Conservation (phyloP, 768 basidiomycete genomes). For the Podaxis sp. region DNA sequence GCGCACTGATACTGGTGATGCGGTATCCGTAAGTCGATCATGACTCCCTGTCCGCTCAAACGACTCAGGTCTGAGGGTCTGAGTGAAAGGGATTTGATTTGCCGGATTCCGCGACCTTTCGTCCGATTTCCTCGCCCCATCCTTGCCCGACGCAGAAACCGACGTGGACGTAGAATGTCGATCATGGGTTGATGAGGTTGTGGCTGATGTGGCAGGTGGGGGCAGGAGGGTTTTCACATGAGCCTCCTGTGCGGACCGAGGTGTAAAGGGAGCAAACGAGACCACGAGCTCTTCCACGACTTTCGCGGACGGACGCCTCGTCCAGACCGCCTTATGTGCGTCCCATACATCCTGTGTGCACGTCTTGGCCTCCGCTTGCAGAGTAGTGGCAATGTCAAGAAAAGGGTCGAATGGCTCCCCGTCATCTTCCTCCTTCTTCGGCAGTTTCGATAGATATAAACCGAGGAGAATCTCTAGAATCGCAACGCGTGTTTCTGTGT, state of each 20-base stretch:
- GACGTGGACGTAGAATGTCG: constrained; percentile 1
- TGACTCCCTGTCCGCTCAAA: constrained; percentile 2
- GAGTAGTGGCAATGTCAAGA: constrained; percentile 12
- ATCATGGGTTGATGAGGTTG: constrained; percentile 1
- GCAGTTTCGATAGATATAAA: constrained; percentile 16
- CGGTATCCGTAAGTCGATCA: constrained; percentile 4
- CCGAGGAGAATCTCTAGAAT: constrained; percentile 25
- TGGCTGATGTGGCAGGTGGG: neutral
- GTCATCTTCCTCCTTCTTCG: constrained; percentile 6
- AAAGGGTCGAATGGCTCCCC: constrained; percentile 12
- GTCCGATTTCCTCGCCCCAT: neutral
- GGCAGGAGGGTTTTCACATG: constrained; percentile 20
- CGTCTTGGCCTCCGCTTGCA: constrained; percentile 16
- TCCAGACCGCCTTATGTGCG: constrained; percentile 21
- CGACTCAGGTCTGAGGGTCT: constrained; percentile 1
- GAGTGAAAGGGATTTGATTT: neutral
- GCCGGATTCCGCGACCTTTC: neutral
- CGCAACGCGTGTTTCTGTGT: constrained; percentile 24
- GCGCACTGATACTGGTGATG: neutral
- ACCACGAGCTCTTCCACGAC: constrained; percentile 19
- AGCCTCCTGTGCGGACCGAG: constrained; percentile 17
- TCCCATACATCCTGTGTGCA: constrained; percentile 28
- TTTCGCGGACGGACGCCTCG: constrained; percentile 17
- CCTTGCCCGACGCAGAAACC: neutral
- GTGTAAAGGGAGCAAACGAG: constrained; percentile 22